phyloP scores from a whole-genome alignment of 495 filamentous ascomycete genomes.

The Neurospora sp. region DNA sequence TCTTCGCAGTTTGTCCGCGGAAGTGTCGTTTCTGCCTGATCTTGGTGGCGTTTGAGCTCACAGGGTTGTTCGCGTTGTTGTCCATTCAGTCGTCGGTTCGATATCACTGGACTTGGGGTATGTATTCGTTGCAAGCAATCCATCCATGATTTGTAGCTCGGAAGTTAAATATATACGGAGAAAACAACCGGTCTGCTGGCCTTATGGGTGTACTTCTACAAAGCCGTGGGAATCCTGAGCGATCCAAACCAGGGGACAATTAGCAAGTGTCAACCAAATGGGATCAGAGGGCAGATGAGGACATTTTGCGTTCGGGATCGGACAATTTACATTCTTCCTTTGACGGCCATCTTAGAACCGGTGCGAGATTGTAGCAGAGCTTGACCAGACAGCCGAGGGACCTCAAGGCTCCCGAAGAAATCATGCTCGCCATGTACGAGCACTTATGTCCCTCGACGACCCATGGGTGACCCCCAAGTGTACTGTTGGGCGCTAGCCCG shows the following conservation, averaged over 20 bases:
- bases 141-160: neutral
- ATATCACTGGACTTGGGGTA: neutral
- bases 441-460: neutral
- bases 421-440: neutral
- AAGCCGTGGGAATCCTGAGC: neutral
- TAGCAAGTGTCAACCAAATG: neutral
- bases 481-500: neutral
- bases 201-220: neutral
- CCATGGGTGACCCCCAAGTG: neutral
- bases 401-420: neutral
- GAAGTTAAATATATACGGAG: neutral
- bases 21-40: neutral
- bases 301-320: neutral
- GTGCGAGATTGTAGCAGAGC: neutral
- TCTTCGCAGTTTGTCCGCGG: neutral
- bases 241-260: no score
- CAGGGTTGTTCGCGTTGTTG: neutral
- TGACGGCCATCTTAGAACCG: neutral
- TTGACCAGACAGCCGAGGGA: neutral
- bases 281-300: neutral
- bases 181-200: neutral
- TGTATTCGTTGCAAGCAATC: neutral
- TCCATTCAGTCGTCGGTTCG: neutral
- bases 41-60: neutral
- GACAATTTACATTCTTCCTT: neutral